These are phyloP conservation scores for Teunomyces atbi DNA, from an alignment of 805 yeast species.

Conservation along the genomic window DNA sequence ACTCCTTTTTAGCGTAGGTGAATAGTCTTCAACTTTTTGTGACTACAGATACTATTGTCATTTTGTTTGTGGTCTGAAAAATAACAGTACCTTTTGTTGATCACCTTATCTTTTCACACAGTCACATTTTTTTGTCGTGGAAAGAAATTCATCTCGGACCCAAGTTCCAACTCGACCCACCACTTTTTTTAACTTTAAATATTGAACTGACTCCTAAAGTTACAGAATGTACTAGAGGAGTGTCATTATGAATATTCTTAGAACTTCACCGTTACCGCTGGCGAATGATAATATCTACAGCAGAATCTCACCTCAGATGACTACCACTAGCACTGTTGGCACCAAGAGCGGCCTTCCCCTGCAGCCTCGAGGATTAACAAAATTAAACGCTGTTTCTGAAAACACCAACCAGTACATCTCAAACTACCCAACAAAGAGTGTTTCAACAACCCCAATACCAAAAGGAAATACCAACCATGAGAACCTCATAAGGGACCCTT, in stretches of 20 bases:
- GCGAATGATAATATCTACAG: slow-evolving; percentile 11
- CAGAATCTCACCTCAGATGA: slow-evolving; percentile 10
- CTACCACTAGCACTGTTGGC: slow-evolving; percentile 2
- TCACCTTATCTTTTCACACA: too few species aligned
- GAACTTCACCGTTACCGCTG: slow-evolving; percentile 12
- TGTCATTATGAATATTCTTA: slow-evolving; percentile 2
- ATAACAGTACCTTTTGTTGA: too few species aligned
- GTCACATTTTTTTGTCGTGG: neutral
- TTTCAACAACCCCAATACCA: neutral
- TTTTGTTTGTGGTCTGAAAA: too few species aligned
- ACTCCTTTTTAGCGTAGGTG: neutral
- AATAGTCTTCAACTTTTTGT: neutral
- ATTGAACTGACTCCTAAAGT: neutral
- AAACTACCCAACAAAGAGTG: neutral
- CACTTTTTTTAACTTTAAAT: neutral
- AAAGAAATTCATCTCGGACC: neutral
- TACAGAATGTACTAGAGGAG: neutral
- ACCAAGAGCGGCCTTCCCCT: neutral
- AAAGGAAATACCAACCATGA: neutral
- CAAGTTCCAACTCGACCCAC: neutral
- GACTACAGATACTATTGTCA: neutral
- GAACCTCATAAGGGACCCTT: slow-evolving; percentile 13
- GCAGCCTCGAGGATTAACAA: neutral
- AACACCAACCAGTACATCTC: neutral
- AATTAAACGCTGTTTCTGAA: neutral